Evolutionary conservation across 1,284 basidiomycete species (phyloP).

Genomic region (Ganoderma resinaceum): DNA sequence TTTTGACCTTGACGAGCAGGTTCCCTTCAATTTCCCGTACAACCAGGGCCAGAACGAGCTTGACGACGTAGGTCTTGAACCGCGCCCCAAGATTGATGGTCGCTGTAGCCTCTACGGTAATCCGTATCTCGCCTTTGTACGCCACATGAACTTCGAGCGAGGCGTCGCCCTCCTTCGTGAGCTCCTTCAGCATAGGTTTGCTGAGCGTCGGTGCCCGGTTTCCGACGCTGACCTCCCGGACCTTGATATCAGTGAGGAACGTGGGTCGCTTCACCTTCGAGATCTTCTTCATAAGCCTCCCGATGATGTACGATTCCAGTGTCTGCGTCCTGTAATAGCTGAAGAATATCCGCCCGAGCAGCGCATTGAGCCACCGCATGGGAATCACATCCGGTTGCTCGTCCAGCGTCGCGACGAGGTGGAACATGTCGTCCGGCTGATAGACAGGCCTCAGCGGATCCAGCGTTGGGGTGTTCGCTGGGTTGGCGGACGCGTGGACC

Average conservation of each 20-base stretch:
- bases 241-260: slow-evolving; percentile 86
- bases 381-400: slow-evolving; percentile 94
- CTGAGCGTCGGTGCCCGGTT: slow-evolving; percentile 83
- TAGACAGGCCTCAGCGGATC: slow-evolving; percentile 72
- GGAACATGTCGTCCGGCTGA: slow-evolving; percentile 81
- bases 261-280: slow-evolving; percentile 88
- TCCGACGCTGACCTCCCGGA: slow-evolving; percentile 91
- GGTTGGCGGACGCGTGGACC: slow-evolving; percentile 73
- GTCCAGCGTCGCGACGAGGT: slow-evolving; percentile 86
- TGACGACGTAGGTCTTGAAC: slow-evolving; percentile 91
- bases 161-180: slow-evolving; percentile 92
- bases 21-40: slow-evolving; percentile 92
- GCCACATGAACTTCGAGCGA: slow-evolving; percentile 86
- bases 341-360: slow-evolving; percentile 93
- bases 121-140: slow-evolving; percentile 86
- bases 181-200: slow-evolving; percentile 97
- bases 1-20: slow-evolving; percentile 88
- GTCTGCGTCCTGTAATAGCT: slow-evolving; percentile 86
- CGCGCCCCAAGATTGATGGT: slow-evolving; percentile 83
- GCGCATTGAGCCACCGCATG: slow-evolving; percentile 96
- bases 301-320: slow-evolving; percentile 87
- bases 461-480: slow-evolving; percentile 62
- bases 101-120: slow-evolving; percentile 90
- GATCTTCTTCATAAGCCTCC: slow-evolving; percentile 92
- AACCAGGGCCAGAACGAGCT: slow-evolving; percentile 87